Percentiles rank a stretch among this genome's conserved stretches.
Evolutionary conservation across 2,329 filamentous ascomycete species (phyloP).

Genomic region (Aspergillus ibericus): DNA sequence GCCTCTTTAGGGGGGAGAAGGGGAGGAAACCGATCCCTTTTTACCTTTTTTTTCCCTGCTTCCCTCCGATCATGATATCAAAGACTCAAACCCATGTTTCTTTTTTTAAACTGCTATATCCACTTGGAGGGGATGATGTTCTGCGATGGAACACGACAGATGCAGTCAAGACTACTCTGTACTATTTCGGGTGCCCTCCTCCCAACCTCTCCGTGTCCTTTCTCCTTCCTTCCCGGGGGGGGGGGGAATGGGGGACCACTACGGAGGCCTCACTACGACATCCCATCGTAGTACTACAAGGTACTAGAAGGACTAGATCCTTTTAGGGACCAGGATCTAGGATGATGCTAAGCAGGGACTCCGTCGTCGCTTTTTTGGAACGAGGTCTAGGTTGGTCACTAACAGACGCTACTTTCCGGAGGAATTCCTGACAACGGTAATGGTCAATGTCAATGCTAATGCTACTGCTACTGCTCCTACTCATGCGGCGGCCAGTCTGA

Average conservation of each 20-base stretch:
- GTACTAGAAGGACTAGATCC: no score
- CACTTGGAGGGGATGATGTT: not conserved
- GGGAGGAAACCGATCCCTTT: not conserved
- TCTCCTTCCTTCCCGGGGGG: no score
- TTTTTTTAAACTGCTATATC: not conserved
- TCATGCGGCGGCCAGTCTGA: not conserved
- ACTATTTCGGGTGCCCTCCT: no score
- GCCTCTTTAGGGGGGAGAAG: not conserved
- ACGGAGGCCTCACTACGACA: no score
- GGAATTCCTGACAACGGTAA: not conserved
- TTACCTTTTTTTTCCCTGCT: not conserved
- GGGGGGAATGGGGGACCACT: no score
- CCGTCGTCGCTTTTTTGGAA: not conserved
- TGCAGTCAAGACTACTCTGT: not conserved
- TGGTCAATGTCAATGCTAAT: not conserved
- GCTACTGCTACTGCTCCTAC: not conserved
- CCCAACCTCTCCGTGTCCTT: no score
- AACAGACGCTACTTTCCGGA: not conserved
- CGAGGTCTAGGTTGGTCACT: not conserved
- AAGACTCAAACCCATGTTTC: not conserved
- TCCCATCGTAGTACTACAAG: no score
- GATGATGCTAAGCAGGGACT: no score
- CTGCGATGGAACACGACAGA: not conserved
- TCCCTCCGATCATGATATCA: not conserved
- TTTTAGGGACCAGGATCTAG: no score